Evolutionary conservation across 441 rosid genomes (phyloP).

Genomic region (Croton laevigatus): DNA sequence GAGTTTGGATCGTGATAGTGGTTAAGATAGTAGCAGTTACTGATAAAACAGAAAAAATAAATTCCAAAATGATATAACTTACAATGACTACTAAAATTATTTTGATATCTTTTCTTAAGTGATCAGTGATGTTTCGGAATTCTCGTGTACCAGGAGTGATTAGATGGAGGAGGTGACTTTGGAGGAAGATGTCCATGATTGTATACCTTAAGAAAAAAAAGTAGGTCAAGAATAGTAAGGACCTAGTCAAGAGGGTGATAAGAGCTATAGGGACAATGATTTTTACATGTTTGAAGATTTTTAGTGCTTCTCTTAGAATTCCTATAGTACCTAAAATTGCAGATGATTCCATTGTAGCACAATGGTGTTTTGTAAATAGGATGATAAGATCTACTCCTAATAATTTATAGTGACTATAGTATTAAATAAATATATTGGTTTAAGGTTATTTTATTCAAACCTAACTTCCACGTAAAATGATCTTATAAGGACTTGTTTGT

Average conservation of each 20-base stretch:
- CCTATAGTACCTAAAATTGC: too few relatives aligned
- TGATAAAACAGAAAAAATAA: conserved; percentile 22
- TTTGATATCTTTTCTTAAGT: conserved; percentile 17
- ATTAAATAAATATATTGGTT: too few relatives aligned
- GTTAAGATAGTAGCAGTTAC: conserved; percentile 29
- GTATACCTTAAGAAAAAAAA: conserved; percentile 27
- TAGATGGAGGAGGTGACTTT: conserved; percentile 17
- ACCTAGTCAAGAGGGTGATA: conserved; percentile 23
- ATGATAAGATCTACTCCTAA: too few relatives aligned
- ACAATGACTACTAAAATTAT: conserved; percentile 17
- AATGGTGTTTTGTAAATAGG: too few relatives aligned
- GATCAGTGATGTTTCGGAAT: conserved; percentile 21
- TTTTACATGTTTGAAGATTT: conserved; percentile 40
- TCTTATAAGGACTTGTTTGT: too few relatives aligned
- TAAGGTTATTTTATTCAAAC: too few relatives aligned
- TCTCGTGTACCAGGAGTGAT: conserved; percentile 26
- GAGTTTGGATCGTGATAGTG: conserved; percentile 30
- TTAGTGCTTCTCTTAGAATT: not conserved
- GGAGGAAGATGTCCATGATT: conserved; percentile 22
- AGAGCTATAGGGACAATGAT: conserved; percentile 37
- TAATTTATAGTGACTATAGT: too few relatives aligned
- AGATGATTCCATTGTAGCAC: too few relatives aligned
- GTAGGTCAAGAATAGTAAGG: conserved; percentile 21
- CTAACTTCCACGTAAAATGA: too few relatives aligned
- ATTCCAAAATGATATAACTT: conserved; percentile 13